These are phyloP conservation scores for Phytophthora aleatoria DNA, from an alignment of 352 stramenopile genomes.

Conservation along the genomic window DNA sequence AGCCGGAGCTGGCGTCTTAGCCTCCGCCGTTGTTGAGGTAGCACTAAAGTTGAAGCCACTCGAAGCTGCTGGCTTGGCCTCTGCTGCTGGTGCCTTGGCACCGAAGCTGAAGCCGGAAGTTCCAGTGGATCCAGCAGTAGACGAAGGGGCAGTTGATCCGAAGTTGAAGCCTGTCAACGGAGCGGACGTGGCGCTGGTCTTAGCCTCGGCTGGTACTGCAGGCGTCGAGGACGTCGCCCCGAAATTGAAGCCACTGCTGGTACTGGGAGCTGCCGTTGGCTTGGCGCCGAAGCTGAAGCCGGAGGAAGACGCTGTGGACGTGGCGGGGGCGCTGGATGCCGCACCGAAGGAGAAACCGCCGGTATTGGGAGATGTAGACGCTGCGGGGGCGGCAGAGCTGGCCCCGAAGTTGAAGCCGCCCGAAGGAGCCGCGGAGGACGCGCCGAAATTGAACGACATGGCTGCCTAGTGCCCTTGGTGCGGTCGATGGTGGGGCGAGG, in stretches of 20 bases:
- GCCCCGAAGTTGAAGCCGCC: conserved; percentile 39
- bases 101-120: conserved; percentile 23
- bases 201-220: conserved; percentile 12
- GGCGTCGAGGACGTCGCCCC: conserved; percentile 1
- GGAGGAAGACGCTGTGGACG: conserved; percentile 14
- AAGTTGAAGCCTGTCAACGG: conserved; percentile 28
- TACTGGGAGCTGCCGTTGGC: conserved; percentile 6
- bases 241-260: conserved; percentile 14
- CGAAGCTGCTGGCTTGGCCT: conserved; percentile 16
- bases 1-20: conserved; percentile 11
- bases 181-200: conserved; percentile 12
- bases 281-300: conserved; percentile 34
- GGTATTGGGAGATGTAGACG: conserved; percentile 5
- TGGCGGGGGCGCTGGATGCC: conserved; percentile 9
- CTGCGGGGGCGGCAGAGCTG: conserved; percentile 1
- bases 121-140: conserved; percentile 2
- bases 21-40: conserved; percentile 6
- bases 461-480: neutral
- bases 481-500: neutral
- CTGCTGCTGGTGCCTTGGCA: conserved; percentile 12
- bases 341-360: conserved; percentile 14
- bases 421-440: conserved; percentile 22
- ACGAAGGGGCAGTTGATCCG: neutral
- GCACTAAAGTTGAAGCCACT: conserved; percentile 29
- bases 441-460: conserved; percentile 53